phyloP scores from a whole-genome alignment of 192 early-diverging fungal genomes.

The Podila minutissima region DNA sequence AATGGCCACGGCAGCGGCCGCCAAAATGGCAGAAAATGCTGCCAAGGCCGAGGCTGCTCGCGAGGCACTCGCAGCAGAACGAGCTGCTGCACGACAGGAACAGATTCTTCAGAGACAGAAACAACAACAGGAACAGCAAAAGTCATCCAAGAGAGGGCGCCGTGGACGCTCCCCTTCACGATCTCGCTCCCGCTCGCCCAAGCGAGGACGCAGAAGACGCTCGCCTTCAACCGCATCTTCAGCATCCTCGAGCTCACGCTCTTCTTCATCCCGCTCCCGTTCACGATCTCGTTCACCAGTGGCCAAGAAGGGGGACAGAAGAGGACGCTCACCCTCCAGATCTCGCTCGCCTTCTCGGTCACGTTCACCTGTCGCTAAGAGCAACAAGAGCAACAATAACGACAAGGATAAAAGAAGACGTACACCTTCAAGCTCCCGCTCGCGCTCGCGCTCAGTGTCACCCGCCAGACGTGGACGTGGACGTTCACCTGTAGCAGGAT shows the following conservation, averaged over 20 bases:
- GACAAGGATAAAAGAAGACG: neutral
- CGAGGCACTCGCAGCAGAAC: constrained; percentile 16
- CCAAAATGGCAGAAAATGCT: constrained; percentile 26
- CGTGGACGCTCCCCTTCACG: constrained; percentile 16
- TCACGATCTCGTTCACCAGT: constrained; percentile 9
- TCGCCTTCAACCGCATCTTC: neutral
- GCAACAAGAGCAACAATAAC: neutral
- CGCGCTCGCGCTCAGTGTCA: constrained; percentile 16
- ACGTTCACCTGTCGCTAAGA: neutral
- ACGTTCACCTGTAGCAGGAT: neutral
- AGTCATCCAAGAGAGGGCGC: constrained; percentile 8
- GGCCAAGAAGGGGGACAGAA: neutral
- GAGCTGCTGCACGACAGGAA: constrained; percentile 27
- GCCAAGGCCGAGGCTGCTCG: constrained; percentile 16
- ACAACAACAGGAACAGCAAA: neutral
- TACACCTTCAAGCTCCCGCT: constrained; percentile 28
- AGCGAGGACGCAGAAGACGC: neutral
- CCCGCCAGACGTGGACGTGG: constrained; percentile 8
- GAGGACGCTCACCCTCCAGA: neutral
- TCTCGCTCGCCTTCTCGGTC: constrained; percentile 8
- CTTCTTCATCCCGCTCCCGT: constrained; percentile 2
- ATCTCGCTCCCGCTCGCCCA: constrained; percentile 17
- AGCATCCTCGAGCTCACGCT: neutral
- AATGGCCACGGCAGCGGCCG: constrained; percentile 23
- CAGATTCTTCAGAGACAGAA: constrained; percentile 12